Base-by-base conservation (phyloP, 768 basidiomycete genomes). In the Cystofilobasidium capitatum region DNA sequence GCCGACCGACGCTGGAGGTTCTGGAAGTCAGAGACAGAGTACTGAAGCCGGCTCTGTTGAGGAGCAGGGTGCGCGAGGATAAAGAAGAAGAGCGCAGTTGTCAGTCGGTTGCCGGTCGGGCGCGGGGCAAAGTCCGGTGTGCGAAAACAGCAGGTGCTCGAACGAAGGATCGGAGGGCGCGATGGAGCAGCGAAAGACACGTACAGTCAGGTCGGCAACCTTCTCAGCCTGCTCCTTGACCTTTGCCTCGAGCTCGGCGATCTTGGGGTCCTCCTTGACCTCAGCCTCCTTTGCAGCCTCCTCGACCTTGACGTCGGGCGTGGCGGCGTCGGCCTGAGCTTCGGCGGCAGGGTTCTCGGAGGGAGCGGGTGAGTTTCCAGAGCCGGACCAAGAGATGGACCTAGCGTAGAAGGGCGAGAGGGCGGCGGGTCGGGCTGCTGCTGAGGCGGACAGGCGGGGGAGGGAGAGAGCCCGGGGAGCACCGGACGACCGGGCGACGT, bases 1-100 rank as follows among this genome's bases (percentile, higher is more conserved):
- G 86, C 86, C 63, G 91, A 83, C 73, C 92, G 91, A 64, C 92
- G 88, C 75, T 93, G 91, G 51, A 96, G 82, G 78, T 98, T 99
- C 51, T 94, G 80, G 78, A 91, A 92, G 79, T 99, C 96, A 73
- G 96, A 96, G 75, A 92, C 88, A 66, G 89, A 81, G 76, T 97
- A 96, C 57, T 88, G 86, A 72, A 96, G 81, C 70, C 91, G 89
- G 76, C 86, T 82, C 94, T 96, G 77, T 36, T 58, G 20, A 44
- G 47, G 9, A 45, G 60, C 8, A 40, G 22, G 42, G 79, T 24
- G 54, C 47, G 39, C 39, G 42, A 29, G 42, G 13, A 36, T 20
- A 35, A 29, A 40, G 44, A 51, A 54, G n/a, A 10, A 33, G 66
- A 49, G 35, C 61, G 17, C 2, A 60, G 44, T 45, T 45, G n/a